A percentile compares a stretch with the other conserved stretches of the same genome.
phyloP scores from a whole-genome alignment of 129 eudicot genomes.

The Artemisia argyi region DNA sequence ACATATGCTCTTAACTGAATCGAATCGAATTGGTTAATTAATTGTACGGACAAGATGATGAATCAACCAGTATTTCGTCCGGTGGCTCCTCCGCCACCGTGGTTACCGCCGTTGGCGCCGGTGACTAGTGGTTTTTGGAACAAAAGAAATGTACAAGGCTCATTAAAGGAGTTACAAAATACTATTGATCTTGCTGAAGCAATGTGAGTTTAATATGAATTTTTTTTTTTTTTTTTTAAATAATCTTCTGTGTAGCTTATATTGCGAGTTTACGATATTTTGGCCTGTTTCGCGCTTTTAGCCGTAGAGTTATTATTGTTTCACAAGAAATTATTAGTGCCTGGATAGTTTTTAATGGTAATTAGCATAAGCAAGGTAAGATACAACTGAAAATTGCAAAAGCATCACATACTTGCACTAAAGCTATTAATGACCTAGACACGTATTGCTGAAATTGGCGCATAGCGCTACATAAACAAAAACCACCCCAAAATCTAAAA shows the following conservation, averaged over 20 bases:
- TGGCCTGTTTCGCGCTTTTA: not conserved
- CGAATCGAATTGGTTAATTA: not conserved
- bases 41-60: slow-evolving; percentile 31
- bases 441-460: too few species aligned
- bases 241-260: not conserved
- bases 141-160: slow-evolving; percentile 43
- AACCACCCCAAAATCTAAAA: too few species aligned
- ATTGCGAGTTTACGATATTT: not conserved
- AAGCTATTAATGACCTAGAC: too few species aligned
- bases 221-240: not conserved
- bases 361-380: too few species aligned
- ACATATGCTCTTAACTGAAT: not conserved
- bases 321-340: too few species aligned
- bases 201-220: slow-evolving; percentile 42
- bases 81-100: too few species aligned
- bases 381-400: too few species aligned
- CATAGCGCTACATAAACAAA: too few species aligned
- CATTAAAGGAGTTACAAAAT: slow-evolving; percentile 45
- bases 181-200: slow-evolving; percentile 65
- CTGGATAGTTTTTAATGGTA: too few species aligned
- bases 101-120: slow-evolving; percentile 56
- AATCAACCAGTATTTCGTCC: slow-evolving; percentile 44
- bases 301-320: too few species aligned
- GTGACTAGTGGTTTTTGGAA: slow-evolving; percentile 60
- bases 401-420: too few species aligned